These are phyloP conservation scores for Rhodosporidiobolus odoratus DNA, from an alignment of 768 basidiomycete genomes.

Conservation along the genomic window DNA sequence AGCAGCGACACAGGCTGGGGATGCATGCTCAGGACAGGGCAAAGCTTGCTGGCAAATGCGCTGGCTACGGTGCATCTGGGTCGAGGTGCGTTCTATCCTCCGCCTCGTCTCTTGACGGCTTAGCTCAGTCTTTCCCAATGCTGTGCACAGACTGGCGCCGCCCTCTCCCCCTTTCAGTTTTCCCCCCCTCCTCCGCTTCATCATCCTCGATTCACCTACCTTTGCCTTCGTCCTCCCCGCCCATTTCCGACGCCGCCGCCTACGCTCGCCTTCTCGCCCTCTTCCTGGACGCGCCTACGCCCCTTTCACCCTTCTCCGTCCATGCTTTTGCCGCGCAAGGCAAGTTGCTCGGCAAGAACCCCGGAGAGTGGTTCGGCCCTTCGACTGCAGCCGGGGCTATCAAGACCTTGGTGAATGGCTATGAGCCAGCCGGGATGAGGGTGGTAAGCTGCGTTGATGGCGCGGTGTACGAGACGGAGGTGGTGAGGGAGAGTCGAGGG, in stretches of 20 bases:
- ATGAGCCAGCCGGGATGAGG: slow-evolving; percentile 71
- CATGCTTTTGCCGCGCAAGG: slow-evolving; percentile 94
- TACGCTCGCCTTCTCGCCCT: slow-evolving; percentile 89
- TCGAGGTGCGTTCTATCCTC: slow-evolving; percentile 53
- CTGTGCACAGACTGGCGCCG: slow-evolving; percentile 70
- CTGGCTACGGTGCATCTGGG: slow-evolving; percentile 71
- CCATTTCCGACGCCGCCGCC: slow-evolving; percentile 51
- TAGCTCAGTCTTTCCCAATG: neutral
- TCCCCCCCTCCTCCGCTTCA: slow-evolving; percentile 44
- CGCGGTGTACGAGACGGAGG: slow-evolving; percentile 75
- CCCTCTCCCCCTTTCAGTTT: slow-evolving; percentile 59
- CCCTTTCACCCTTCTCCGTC: slow-evolving; percentile 83
- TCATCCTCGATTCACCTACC: neutral
- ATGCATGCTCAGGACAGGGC: slow-evolving; percentile 84
- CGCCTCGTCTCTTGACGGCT: neutral
- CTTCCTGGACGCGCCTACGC: slow-evolving; percentile 86
- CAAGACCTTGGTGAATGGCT: slow-evolving; percentile 73
- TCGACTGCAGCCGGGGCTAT: slow-evolving; percentile 96
- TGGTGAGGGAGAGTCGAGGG: slow-evolving; percentile 58
- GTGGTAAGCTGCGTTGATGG: slow-evolving; percentile 79
- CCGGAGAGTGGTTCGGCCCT: slow-evolving; percentile 97
- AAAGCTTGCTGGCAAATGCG: slow-evolving; percentile 73
- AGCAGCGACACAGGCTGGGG: slow-evolving; percentile 84
- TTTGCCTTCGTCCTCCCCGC: neutral
- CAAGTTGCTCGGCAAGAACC: slow-evolving; percentile 87